Percentiles rank a stretch among this genome's conserved stretches.
phyloP scores from a whole-genome alignment of 2,329 filamentous ascomycete genomes.

The Apiospora sp. region DNA sequence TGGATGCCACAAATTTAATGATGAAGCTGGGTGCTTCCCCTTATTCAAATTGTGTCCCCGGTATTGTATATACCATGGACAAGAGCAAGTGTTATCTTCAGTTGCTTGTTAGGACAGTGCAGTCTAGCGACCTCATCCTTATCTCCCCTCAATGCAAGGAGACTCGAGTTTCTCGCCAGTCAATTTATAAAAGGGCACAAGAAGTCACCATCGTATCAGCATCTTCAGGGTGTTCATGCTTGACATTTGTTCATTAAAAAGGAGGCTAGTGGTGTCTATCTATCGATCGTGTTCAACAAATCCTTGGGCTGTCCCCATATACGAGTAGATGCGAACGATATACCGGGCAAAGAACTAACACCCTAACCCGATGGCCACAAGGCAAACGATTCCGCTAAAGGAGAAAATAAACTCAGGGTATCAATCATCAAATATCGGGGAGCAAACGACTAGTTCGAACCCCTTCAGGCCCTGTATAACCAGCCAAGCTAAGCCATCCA shows the following conservation, averaged over 20 bases:
- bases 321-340: slow-evolving; percentile 10
- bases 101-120: not conserved
- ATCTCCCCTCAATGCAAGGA: not conserved
- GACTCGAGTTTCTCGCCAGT: not conserved
- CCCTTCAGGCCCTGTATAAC: slow-evolving; percentile 6
- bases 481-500: not conserved
- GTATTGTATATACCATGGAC: not conserved
- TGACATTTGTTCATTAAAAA: slow-evolving; percentile 4
- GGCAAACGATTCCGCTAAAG: slow-evolving; percentile 28
- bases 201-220: not conserved
- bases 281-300: slow-evolving; percentile 15
- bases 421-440: slow-evolving; percentile 18
- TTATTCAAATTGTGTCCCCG: not conserved
- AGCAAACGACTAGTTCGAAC: slow-evolving; percentile 1
- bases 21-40: not conserved
- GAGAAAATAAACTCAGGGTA: slow-evolving; percentile 29
- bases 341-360: not conserved
- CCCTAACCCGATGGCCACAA: slow-evolving; percentile 30
- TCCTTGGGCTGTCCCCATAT: not conserved
- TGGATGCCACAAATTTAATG: not conserved
- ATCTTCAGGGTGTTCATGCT: not conserved
- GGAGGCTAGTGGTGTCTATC: slow-evolving; percentile 10
- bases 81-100: not conserved
- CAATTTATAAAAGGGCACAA: not conserved
- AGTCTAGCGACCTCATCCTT: not conserved